Conservation (phyloP, 169 alveolate genomes). For the Cryptosporidium bovis region DNA sequence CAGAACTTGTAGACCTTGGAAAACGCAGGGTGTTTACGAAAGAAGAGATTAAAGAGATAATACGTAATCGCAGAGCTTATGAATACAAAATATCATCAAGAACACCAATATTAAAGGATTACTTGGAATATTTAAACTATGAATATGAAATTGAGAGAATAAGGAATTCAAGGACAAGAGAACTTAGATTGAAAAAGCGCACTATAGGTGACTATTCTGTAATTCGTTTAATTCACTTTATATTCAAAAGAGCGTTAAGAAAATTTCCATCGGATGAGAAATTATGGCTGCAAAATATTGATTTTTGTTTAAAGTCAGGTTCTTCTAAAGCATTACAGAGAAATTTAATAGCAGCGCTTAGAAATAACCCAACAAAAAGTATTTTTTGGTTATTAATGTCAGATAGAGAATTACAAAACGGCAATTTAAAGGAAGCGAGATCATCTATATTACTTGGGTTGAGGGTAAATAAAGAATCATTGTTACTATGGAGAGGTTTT, state of each 20-base stretch:
- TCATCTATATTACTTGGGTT: constrained; percentile 41
- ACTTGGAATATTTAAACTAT: constrained; percentile 45
- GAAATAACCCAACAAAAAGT: constrained; percentile 39
- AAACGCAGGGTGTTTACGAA: constrained; percentile 73
- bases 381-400: constrained; percentile 69
- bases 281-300: constrained; percentile 64
- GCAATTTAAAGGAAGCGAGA: constrained; percentile 56
- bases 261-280: constrained; percentile 62
- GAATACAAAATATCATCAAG: constrained; percentile 75
- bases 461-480: constrained; percentile 41
- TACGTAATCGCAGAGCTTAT: constrained; percentile 54
- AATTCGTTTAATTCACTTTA: constrained; percentile 58
- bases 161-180: constrained; percentile 42
- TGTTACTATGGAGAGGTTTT: constrained; percentile 59
- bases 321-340: constrained; percentile 69
- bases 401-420: constrained; percentile 71
- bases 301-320: constrained; percentile 67
- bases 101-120: constrained; percentile 57
- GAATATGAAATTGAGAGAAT: constrained; percentile 68
- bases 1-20: constrained; percentile 76
- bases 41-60: constrained; percentile 71
- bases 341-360: constrained; percentile 49
- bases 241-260: constrained; percentile 62
- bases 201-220: constrained; percentile 69
- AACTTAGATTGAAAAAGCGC: constrained; percentile 35